Evolutionary conservation across 106 monocot genomes (phyloP), one percentile per base, ranked within the genome.

Genomic region (Apostasia shenzhenica): DNA sequence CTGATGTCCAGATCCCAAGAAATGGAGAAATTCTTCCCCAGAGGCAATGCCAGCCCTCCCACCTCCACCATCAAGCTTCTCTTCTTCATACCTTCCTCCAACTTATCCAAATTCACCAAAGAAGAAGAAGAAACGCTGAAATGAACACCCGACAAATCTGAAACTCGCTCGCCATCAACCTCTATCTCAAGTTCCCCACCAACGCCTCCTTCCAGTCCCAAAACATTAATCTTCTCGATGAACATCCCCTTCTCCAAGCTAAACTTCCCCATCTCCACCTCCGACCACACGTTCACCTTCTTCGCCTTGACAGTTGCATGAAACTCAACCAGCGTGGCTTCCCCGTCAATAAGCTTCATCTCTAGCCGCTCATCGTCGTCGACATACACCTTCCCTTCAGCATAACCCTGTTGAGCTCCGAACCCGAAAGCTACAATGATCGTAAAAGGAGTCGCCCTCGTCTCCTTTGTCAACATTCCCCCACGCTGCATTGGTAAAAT

Each of bases 401-500:
- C 89, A n/a, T 85, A 79, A 0, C 62, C 90, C 1, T 73, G 71
- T 0, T 72, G 55, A 10, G 87, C 77, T 0, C 77, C 83, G 1
- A 79, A 52, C 0, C 92, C 85, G 67, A 93, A 90, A 6, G 92
- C 52, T 6, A 93, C 87, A 14, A 93, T 83, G 0, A 99, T 78
- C 0, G 99, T 87, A 68, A 99, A 90, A 2, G 99, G 99, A 2
- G 99, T 93, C 8, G 59, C 55, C 44, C 87, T 83, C 2, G 89
- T 89, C 67, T 85, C 90, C 55, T 76, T 72, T 2, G 99, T 87
- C 12, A 83, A 79, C 77, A 76, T 62, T 2, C 99, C 99, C 2
- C 93, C 99, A 8, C 71, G 71, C 70, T 99, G 99, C 99, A 99
- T 87, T 14, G 99, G 99, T 6, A 99, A 81, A 65, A 99, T 82